Conservation (phyloP, 2,329 filamentous ascomycete species). For the Penicillium decumbens region DNA sequence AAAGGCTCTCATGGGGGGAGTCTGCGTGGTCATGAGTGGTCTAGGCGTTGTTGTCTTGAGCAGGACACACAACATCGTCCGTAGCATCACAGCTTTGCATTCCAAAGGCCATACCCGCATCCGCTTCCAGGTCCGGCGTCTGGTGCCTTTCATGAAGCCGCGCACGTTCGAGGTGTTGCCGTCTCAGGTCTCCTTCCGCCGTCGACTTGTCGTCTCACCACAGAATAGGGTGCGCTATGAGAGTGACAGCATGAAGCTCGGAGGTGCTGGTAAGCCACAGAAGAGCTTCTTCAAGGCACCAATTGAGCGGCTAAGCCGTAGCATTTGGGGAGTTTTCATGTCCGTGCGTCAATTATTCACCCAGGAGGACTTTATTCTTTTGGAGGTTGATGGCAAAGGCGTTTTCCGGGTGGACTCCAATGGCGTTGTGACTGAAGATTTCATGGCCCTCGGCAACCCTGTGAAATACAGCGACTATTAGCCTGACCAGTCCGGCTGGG, state of each 20-base stretch:
- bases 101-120: constrained; percentile 30
- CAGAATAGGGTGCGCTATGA: constrained; percentile 22
- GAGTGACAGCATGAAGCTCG: constrained; percentile 14
- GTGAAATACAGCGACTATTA: background rate
- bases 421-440: constrained; percentile 35
- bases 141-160: constrained; percentile 38
- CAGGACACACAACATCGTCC: constrained; percentile 56
- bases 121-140: constrained; percentile 34
- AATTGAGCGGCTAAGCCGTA: constrained; percentile 27
- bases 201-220: constrained; percentile 29
- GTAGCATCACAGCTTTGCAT: constrained; percentile 52
- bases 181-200: constrained; percentile 33
- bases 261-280: constrained; percentile 8
- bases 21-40: constrained; percentile 57
- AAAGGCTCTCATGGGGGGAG: constrained; percentile 52
- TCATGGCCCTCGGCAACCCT: constrained; percentile 32
- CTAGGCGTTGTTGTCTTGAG: constrained; percentile 59
- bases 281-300: constrained; percentile 35
- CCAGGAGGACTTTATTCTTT: constrained; percentile 38
- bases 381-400: constrained; percentile 35
- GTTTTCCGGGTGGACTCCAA: constrained; percentile 37
- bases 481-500: no score
- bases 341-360: constrained; percentile 39
- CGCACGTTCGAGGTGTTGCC: constrained; percentile 32
- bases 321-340: constrained; percentile 32